Conservation (phyloP, 768 basidiomycete species). For the Psilocybe subaeruginosa region DNA sequence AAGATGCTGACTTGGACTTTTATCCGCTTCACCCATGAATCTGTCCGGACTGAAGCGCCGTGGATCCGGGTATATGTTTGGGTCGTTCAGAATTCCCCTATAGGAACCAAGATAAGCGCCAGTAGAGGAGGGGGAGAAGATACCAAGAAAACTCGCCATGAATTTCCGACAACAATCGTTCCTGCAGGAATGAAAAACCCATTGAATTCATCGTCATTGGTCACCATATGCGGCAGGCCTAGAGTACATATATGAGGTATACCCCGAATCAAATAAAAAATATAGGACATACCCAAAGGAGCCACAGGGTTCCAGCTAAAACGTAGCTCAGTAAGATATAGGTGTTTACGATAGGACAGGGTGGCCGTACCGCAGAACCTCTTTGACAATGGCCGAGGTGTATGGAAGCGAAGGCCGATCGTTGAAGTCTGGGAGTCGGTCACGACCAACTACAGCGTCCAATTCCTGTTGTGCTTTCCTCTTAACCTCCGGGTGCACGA, state of each 20-base stretch:
- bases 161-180: conserved; percentile 31
- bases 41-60: conserved; percentile 52
- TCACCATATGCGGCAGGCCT: conserved; percentile 26
- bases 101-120: background rate
- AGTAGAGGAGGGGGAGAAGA: background rate
- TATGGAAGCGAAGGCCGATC: conserved; percentile 28
- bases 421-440: conserved; percentile 26
- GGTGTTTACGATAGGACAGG: conserved; percentile 22
- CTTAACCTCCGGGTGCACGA: conserved; percentile 27
- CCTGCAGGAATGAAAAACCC: conserved; percentile 33
- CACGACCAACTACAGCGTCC: conserved; percentile 25
- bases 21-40: conserved; percentile 34
- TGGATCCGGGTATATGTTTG: conserved; percentile 46
- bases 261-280: background rate
- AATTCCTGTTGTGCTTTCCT: conserved; percentile 29
- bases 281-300: background rate
- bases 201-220: conserved; percentile 29
- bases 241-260: background rate
- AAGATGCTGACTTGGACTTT: conserved; percentile 28
- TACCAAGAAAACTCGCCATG: conserved; percentile 36
- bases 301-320: conserved; percentile 26
- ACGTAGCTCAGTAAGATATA: conserved; percentile 18
- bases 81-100: conserved; percentile 57
- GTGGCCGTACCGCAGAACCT: conserved; percentile 16
- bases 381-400: conserved; percentile 19